Conservation (phyloP, 768 basidiomycete genomes). For the Trametes coccinea region DNA sequence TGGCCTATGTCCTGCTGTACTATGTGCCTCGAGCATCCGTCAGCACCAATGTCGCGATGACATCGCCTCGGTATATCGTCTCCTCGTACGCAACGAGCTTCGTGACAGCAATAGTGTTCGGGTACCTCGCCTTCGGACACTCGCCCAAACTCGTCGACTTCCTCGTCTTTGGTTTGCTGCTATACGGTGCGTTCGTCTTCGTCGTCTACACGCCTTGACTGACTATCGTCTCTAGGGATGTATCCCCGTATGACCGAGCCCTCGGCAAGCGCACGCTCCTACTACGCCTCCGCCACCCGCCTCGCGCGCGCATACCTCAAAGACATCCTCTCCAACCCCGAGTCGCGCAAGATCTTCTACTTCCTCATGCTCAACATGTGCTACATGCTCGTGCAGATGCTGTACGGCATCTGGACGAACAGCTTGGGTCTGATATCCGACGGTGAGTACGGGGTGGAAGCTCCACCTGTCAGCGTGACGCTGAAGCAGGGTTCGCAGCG, state of each 20-base stretch:
- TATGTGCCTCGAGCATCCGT: conserved; percentile 51
- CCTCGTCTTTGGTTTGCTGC: conserved; percentile 56
- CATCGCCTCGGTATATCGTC: conserved; percentile 56
- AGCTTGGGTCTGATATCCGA: conserved; percentile 95
- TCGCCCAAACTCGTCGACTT: conserved; percentile 60
- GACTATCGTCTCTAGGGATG: background rate
- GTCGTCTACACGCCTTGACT: background rate
- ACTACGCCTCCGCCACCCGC: conserved; percentile 30
- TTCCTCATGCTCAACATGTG: conserved; percentile 92
- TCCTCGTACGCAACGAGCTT: conserved; percentile 58
- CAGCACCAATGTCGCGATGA: conserved; percentile 43
- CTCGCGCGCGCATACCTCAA: conserved; percentile 73
- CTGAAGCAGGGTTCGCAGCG: conserved; percentile 48
- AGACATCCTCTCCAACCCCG: conserved; percentile 86
- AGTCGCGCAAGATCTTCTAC: conserved; percentile 95
- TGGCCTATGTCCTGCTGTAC: conserved; percentile 65
- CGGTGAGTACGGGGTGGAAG: conserved; percentile 47
- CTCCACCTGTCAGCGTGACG: background rate
- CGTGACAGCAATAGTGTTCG: conserved; percentile 52
- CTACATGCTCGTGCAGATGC: conserved; percentile 97
- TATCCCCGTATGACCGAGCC: conserved; percentile 9
- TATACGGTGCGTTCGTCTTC: conserved; percentile 53
- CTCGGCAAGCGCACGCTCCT: conserved; percentile 10
- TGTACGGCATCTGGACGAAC: conserved; percentile 98
- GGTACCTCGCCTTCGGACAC: conserved; percentile 64